Evolutionary conservation across 2,329 filamentous ascomycete species (phyloP).

Genomic region (Pyricularia sp.): DNA sequence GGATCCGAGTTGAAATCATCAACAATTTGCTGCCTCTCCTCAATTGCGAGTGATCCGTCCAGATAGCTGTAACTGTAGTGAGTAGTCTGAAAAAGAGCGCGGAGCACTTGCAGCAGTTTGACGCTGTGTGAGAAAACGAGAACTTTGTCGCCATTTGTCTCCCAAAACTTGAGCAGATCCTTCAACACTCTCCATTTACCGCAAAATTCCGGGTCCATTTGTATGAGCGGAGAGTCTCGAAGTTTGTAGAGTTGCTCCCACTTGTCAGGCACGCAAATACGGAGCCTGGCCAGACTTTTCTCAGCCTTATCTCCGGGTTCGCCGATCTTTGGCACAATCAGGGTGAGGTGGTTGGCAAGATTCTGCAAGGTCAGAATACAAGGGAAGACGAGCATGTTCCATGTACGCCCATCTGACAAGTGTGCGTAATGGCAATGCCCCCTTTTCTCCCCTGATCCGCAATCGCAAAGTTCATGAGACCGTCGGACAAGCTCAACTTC

Average conservation of each 20-base stretch:
- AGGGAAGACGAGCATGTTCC: conserved; percentile 74
- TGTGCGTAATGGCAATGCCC: conserved; percentile 68
- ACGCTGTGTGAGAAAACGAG: conserved; percentile 92
- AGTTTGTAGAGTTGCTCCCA: conserved; percentile 65
- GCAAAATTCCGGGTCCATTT: conserved; percentile 81
- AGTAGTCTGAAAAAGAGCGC: conserved; percentile 75
- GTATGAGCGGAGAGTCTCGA: conserved; percentile 65
- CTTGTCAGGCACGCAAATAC: conserved; percentile 58
- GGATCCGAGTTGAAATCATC: conserved; percentile 86
- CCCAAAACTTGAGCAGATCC: conserved; percentile 80
- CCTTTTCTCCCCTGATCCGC: conserved; percentile 52
- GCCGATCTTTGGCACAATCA: conserved; percentile 57
- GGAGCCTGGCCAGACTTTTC: conserved; percentile 62
- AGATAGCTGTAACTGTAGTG: conserved; percentile 86
- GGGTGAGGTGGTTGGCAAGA: conserved; percentile 81
- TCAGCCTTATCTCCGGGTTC: conserved; percentile 60
- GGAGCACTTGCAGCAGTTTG: conserved; percentile 67
- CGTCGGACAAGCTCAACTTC: conserved; percentile 55
- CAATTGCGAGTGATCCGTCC: conserved; percentile 71
- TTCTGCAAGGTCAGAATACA: conserved; percentile 73
- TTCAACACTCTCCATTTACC: conserved; percentile 93
- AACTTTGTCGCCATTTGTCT: conserved; percentile 82
- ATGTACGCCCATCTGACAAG: conserved; percentile 49
- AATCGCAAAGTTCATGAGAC: conserved; percentile 56
- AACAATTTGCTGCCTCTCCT: conserved; percentile 69